Conservation (phyloP, 148 eudicot species). For the Bassia scoparia region DNA sequence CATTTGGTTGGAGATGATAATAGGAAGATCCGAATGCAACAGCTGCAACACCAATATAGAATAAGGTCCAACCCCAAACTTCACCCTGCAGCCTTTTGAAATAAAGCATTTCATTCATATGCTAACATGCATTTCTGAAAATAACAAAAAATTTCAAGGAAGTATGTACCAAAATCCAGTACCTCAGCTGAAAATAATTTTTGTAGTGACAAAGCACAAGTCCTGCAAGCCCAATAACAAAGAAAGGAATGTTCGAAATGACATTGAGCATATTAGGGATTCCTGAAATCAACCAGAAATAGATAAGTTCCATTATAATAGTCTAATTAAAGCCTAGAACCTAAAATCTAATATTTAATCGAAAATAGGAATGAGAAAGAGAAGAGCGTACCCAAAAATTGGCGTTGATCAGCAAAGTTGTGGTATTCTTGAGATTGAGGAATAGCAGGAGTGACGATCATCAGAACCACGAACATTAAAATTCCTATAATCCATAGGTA, state of each 20-base stretch:
- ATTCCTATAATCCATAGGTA: constrained; percentile 49
- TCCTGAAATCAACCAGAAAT: constrained; percentile 45
- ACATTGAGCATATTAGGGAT: constrained; percentile 85
- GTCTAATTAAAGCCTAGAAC: background rate
- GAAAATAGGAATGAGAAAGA: background rate
- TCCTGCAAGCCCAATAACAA: constrained; percentile 72
- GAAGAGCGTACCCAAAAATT: constrained; percentile 48
- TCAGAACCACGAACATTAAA: constrained; percentile 57
- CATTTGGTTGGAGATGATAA: constrained; percentile 89
- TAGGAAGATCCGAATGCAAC: constrained; percentile 90
- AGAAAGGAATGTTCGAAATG: constrained; percentile 79
- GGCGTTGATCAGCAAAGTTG: constrained; percentile 77
- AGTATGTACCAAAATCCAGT: constrained; percentile 14
- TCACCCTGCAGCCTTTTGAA: constrained; percentile 69
- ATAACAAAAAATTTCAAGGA: background rate
- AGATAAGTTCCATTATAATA: constrained; percentile 11
- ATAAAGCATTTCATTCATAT: background rate
- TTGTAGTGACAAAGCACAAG: constrained; percentile 66
- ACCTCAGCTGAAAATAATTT: constrained; percentile 84
- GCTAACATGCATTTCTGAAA: background rate
- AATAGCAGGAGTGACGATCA: constrained; percentile 78
- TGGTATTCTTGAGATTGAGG: constrained; percentile 84
- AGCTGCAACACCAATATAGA: constrained; percentile 84
- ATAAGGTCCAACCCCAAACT: constrained; percentile 83
- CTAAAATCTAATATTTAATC: background rate